Percentiles rank a stretch among this genome's conserved stretches.
Conservation (phyloP, 805 yeast genomes). For the Candida morakotiae region DNA sequence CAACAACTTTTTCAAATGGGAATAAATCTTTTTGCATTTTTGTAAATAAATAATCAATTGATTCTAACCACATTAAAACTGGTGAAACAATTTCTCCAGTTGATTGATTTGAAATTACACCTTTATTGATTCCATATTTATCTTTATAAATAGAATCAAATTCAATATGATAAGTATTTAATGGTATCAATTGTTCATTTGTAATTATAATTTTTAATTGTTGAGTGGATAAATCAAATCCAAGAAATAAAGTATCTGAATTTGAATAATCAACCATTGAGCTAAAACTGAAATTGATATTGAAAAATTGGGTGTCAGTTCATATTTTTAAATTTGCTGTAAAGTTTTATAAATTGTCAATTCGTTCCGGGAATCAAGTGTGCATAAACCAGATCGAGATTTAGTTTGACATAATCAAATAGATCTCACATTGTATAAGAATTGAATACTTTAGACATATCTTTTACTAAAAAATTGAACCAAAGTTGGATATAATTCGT, state of each 20-base stretch:
- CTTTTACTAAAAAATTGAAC: too few relatives aligned
- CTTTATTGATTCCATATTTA: conserved; percentile 63
- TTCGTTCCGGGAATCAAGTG: too few relatives aligned
- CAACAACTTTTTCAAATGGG: conserved; percentile 56
- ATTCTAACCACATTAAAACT: conserved; percentile 87
- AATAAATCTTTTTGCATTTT: conserved; percentile 48
- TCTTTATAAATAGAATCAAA: conserved; percentile 62
- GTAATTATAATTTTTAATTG: conserved; percentile 76
- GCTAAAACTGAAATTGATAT: too few relatives aligned
- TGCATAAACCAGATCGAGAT: too few relatives aligned
- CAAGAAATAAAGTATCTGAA: conserved; percentile 41
- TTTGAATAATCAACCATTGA: conserved; percentile 6
- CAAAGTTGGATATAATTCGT: too few relatives aligned
- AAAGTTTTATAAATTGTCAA: too few relatives aligned
- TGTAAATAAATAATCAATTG: conserved; percentile 61
- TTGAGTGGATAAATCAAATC: conserved; percentile 87
- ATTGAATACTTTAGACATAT: too few relatives aligned
- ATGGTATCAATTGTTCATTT: conserved; percentile 47
- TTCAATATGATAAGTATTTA: conserved; percentile 59
- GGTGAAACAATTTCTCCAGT: conserved; percentile 71
- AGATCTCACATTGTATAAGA: too few relatives aligned
- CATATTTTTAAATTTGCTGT: too few relatives aligned
- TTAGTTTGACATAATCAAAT: too few relatives aligned
- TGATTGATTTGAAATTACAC: conserved; percentile 55
- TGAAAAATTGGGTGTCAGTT: too few relatives aligned